Evolutionary conservation across 805 yeast species (phyloP), one percentile per base, ranked within the genome.

Genomic region (Sungouiella thailandica): DNA sequence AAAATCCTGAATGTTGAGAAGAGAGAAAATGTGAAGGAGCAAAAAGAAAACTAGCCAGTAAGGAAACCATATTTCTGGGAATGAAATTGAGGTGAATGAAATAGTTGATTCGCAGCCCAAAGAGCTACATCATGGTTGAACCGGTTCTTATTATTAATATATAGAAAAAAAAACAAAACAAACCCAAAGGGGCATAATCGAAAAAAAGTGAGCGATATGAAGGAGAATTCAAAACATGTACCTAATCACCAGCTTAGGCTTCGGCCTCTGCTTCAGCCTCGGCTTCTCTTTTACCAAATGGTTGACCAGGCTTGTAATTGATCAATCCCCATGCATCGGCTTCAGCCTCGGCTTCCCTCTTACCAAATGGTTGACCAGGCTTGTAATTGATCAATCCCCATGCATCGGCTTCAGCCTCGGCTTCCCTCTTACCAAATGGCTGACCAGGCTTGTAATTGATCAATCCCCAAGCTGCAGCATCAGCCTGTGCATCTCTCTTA

Each of bases 401-500:
- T 11, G 7, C 28, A 13, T 36, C 18, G 14, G 33, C 20, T 4
- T 19, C 29, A n/a, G 39, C 36, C 18, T 24, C 34, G 18, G 41
- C 35, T 7, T 30, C 37, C 30, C 41, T 39, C 36, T 42, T 40
- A 31, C 29, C 39, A 26, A 43, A 16, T 17, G 49, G 42, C 23
- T 43, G 35, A 3, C 44, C 45, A 8, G 40, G 36, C 22, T 29
- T 32, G 32, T 40, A 34, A 7, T 23, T 20, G 11, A 43, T 36
- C 32, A 28, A 30, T 3, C 17, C 19, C 10, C 14, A 16, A 11
- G 42, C 37, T 4, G 32, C 39, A 10, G 39, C 46, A n/a, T 35
- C 36, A 17, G 45, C 41, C 17, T 39, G 39, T 6, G 41, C 47
- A n/a, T 45, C 49, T 32, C 50, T 46, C 29, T 36, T 46, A 11